Percentiles rank a stretch among this genome's conserved stretches.
phyloP scores from a whole-genome alignment of 805 yeast species.

The Kodamaea lidongshanica region DNA sequence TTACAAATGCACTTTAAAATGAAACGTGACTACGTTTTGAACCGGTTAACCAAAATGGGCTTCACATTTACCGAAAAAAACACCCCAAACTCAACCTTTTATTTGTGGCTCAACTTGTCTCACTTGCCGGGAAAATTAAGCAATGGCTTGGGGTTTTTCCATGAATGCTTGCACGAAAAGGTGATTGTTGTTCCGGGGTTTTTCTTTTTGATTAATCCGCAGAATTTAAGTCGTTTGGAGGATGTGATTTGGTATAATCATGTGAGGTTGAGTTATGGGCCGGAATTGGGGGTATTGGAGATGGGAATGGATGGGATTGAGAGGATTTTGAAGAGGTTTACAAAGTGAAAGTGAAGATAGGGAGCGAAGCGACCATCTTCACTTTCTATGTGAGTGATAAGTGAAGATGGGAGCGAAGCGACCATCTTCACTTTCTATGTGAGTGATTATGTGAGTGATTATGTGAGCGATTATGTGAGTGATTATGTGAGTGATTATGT shows the following conservation, averaged over 20 bases:
- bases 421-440: too few species aligned
- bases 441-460: too few species aligned
- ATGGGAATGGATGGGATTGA: conserved; percentile 59
- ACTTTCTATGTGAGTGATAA: too few species aligned
- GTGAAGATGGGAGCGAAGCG: too few species aligned
- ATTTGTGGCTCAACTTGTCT: conserved; percentile 51
- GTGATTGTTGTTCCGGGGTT: conserved; percentile 60
- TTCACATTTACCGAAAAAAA: conserved; percentile 39
- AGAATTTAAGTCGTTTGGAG: conserved; percentile 39
- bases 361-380: too few species aligned
- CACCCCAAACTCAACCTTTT: conserved; percentile 53
- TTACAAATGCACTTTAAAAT: conserved; percentile 50
- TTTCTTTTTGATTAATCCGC: conserved; percentile 55
- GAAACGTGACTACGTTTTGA: conserved; percentile 52
- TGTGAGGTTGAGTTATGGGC: conserved; percentile 56
- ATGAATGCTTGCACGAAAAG: conserved; percentile 54
- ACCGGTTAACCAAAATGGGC: conserved; percentile 47
- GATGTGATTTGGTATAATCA: conserved; percentile 57
- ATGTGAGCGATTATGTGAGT: too few species aligned
- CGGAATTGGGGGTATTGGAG: conserved; percentile 44
- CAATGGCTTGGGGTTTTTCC: conserved; percentile 57
- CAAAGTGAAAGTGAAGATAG: too few species aligned
- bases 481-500: too few species aligned
- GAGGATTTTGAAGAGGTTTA: conserved; percentile 38
- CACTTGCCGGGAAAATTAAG: conserved; percentile 51